Conservation (phyloP, 495 filamentous ascomycete genomes). For the Penicillium egyptiacum region DNA sequence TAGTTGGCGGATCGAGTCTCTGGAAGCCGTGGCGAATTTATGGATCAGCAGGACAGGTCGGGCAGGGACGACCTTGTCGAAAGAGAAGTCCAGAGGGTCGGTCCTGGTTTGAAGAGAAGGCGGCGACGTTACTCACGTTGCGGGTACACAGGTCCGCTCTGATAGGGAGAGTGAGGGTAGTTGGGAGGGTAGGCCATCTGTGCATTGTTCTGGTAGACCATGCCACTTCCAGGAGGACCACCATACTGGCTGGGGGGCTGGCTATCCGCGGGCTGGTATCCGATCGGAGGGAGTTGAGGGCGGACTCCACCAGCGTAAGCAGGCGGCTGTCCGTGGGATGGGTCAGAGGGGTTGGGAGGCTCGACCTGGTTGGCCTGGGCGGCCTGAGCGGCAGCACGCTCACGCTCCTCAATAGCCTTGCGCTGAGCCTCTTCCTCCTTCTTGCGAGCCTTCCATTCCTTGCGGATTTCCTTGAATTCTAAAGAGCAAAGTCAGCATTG, state of each 20-base stretch:
- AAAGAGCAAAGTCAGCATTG: constrained; percentile 18
- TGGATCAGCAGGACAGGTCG: constrained; percentile 28
- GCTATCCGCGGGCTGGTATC: constrained; percentile 67
- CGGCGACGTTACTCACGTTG: constrained; percentile 58
- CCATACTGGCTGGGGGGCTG: constrained; percentile 67
- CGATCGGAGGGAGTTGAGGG: constrained; percentile 83
- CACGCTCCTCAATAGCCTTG: constrained; percentile 88
- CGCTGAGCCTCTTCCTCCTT: constrained; percentile 93
- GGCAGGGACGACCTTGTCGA: constrained; percentile 21
- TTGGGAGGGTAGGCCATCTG: constrained; percentile 67
- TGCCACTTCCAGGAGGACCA: constrained; percentile 50
- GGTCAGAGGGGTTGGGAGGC: constrained; percentile 54
- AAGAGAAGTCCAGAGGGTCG: constrained; percentile 19
- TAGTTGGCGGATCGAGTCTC: constrained; percentile 47
- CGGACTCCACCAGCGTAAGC: constrained; percentile 59
- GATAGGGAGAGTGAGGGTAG: constrained; percentile 76
- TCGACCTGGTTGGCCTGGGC: constrained; percentile 57
- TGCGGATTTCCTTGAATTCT: constrained; percentile 99
- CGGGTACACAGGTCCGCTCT: constrained; percentile 72
- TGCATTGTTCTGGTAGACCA: constrained; percentile 61
- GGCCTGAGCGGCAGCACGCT: constrained; percentile 62
- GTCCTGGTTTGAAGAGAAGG: constrained; percentile 15
- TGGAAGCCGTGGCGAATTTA: constrained; percentile 34
- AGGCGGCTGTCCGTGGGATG: constrained; percentile 55
- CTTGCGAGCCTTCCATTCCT: constrained; percentile 98